Evolutionary conservation across 768 basidiomycete genomes (phyloP), one percentile per base, ranked within the genome.

Genomic region (Russula compacta): DNA sequence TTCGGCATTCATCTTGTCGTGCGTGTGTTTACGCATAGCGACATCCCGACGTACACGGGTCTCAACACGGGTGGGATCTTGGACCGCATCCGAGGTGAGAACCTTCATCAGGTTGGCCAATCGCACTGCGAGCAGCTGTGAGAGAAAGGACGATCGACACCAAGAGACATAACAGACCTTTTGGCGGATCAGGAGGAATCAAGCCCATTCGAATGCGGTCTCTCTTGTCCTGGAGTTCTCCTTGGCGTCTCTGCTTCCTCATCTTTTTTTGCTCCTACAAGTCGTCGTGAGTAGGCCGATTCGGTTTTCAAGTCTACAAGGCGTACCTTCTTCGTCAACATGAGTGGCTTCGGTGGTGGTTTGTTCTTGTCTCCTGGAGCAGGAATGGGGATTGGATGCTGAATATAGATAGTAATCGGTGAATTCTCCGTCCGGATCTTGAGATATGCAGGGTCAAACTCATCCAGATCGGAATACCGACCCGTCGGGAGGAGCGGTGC

Each of bases 101-200:
- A 99, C 97, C 70, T 92, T 93, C 95, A 98, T 98, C 71, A 98
- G 73, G 73, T 99, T 99, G 44, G 90, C 83, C 62, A 99, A 78
- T 33, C 93, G 92, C 59, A 99, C 95, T 94, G 62, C 9, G 60
- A 49, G 19, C 29, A 57, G 36, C 3, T 12, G 39, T 69, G 21
- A 70, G 57, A 19, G 11, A 35, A 24, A 29, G 29, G 53, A 24
- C 33, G 17, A 38, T 9, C 17, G 50, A 35, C 7, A 53, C 19
- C 62, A 42, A 36, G 12, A 21, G n/a, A 35, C 15, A 35, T 14
- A 38, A 69, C 74, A 40, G 63, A 89, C 91, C 92, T 80, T 99
- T 99, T 0, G 95, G 94, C 42, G 95, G 78, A 71, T 98, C 95
- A 40, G 95, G 93, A 9, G 97, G 95, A 53, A 92, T 78, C 39